phyloP scores from a whole-genome alignment of 805 yeast genomes.

The Candida stauntonica region DNA sequence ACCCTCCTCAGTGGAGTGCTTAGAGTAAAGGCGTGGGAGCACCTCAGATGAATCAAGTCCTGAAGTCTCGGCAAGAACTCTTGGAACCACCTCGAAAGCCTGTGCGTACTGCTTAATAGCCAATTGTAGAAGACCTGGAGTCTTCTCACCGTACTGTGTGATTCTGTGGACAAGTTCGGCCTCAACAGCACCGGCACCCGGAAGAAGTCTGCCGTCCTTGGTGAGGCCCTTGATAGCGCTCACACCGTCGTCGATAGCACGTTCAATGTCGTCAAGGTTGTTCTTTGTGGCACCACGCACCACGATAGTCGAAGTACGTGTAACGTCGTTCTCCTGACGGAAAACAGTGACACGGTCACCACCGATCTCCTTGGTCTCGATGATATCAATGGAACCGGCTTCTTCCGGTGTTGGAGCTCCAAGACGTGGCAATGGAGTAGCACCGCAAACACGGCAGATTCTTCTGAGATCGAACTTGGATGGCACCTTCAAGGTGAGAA shows the following conservation, averaged over 20 bases:
- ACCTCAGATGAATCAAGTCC: constrained; percentile 89
- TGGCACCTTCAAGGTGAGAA: constrained; percentile 83
- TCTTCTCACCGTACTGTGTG: constrained; percentile 83
- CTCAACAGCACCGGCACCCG: constrained; percentile 97
- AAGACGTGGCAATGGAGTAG: constrained; percentile 88
- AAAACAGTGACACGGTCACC: constrained; percentile 96
- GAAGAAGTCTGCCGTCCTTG: constrained; percentile 73
- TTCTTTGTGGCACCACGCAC: constrained; percentile 96
- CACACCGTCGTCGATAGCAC: constrained; percentile 97
- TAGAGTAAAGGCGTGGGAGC: constrained; percentile 84
- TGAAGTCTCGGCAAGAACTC: constrained; percentile 89
- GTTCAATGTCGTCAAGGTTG: constrained; percentile 87
- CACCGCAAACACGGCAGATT: constrained; percentile 94
- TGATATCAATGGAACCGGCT: constrained; percentile 80
- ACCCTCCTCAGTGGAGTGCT: constrained; percentile 55
- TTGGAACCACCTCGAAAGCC: constrained; percentile 92
- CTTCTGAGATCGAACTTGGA: constrained; percentile 93
- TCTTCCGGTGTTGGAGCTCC: constrained; percentile 97
- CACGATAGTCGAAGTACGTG: constrained; percentile 89
- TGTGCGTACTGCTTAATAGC: constrained; percentile 93
- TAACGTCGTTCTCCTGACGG: constrained; percentile 60
- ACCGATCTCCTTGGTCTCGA: constrained; percentile 92
- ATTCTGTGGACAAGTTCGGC: constrained; percentile 78
- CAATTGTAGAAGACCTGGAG: constrained; percentile 88
- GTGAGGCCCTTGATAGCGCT: constrained; percentile 85